Evolutionary conservation across 179 eudicot species (phyloP), one percentile per base, ranked within the genome.

Genomic region (Pouteria campechiana): DNA sequence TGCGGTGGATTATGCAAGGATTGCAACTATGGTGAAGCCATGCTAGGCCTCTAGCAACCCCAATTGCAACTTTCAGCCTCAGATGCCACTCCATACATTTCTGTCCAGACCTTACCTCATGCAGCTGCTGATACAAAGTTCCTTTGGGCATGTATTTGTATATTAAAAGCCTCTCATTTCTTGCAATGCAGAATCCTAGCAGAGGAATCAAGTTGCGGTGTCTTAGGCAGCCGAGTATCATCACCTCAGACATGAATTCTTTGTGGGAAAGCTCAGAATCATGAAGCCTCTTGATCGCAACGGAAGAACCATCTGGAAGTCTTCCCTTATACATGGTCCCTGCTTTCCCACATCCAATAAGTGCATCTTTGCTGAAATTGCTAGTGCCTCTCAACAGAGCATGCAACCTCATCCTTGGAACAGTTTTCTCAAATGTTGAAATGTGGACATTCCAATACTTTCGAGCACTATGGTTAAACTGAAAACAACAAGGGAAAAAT

Each of bases 1-100:
- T 87, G 43, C 96, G 55, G 25, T 87, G 96, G 5, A 87, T 71
- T 39, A 87, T 74, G 34, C 90, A 76, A 7, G 96, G 94, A 50
- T 83, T 87, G 69, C 96, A 87, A 34, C 43, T 72, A 32, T 87
- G 96, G 42, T 87, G 96, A 39, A 87, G 81, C 86, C 89, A 87
- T 9, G 94, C 93, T 17, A 87, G 55, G 7, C 81, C 96, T 40
- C 68, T 86, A 7, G 96, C 83, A n/a, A 83, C 83, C 53, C 75
- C 72, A 11, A 79, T 65, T 23, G 78, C 90, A 32, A 87, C 79
- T 54, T 72, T 87, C 33, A 83, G 90, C 72, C 96, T 65, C 30
- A 43, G 0, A 10, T 89, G 77, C 96, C 96, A 87, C 13, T 74
- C 90, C 52, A 83, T 35, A 36, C 33, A 11, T 42, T 63, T 56